Base-by-base conservation (phyloP, 768 basidiomycete species). In the Tubosaeta brunneosetosa region DNA sequence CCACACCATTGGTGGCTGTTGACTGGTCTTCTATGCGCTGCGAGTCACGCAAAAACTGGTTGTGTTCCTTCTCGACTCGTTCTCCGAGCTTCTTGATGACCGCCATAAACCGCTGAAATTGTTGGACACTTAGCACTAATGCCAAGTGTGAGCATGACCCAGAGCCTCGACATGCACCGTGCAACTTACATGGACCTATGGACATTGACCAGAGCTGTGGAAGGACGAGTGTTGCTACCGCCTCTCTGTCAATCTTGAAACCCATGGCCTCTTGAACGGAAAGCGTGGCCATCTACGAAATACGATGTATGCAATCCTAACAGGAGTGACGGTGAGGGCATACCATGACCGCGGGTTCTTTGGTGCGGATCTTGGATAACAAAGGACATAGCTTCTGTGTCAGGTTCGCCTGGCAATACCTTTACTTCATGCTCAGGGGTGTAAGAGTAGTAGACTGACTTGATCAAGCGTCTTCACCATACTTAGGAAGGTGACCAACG, bases 141-240 rank as follows among this genome's bases (percentile, higher is more conserved):
- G 49, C 27, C 54, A 44, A 56, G 52, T 4, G 17, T 48, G 13
- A 54, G 34, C 4, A 33, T 52, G 19, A 42, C 26, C 50, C 10
- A 33, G 19, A 27, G 38, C 13, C 22, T 40, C 13, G 40, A 43
- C 9, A 22, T 11, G 7, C 26, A 13, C 9, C 22, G 22, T 22
- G 19, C 45, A 29, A 78, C 88, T 62, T 64, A 92, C 91, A 66
- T 50, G 94, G 94, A 25, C 93, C 94, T 74, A 98, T 95, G 3
- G 90, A 94, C 94, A 99, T 97, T 3, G 87, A 77, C 97, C 97
- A 99, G 26, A 94, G 71, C 74, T 95, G 92, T 9, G 92, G 92
- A 12, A 95, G 74, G 29, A 95, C 89, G 40, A 92, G 75, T 0
- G 87, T 90, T 3, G 91, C 91, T 11, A 93, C 89, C 10, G 94